These are phyloP conservation scores for Elongisporangium anandrum DNA, from an alignment of 352 stramenopile species.

Conservation along the genomic window DNA sequence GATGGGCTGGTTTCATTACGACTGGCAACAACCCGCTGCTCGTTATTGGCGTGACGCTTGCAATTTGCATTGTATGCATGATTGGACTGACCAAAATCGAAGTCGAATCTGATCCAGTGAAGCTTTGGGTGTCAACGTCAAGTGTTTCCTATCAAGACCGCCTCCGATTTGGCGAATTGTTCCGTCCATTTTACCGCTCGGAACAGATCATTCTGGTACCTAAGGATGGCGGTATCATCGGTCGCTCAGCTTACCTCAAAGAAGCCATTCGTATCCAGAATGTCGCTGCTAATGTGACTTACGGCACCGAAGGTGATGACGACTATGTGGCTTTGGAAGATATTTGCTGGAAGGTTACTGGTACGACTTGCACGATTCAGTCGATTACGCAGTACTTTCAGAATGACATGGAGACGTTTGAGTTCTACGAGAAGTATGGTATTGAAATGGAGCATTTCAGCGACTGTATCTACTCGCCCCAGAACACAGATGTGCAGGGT, in stretches of 20 bases:
- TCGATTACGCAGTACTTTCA: constrained; percentile 69
- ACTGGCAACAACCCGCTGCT: constrained; percentile 15
- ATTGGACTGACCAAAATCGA: constrained; percentile 27
- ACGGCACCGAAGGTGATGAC: constrained; percentile 5
- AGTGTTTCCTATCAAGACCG: constrained; percentile 43
- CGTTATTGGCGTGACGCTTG: constrained; percentile 17
- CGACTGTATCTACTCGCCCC: constrained; percentile 37
- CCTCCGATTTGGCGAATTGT: constrained; percentile 40
- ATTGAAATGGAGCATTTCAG: constrained; percentile 36
- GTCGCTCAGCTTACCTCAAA: constrained; percentile 29
- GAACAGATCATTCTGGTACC: constrained; percentile 49
- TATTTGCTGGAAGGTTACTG: constrained; percentile 51
- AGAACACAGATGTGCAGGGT: constrained; percentile 21
- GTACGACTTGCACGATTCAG: constrained; percentile 45
- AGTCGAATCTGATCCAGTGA: constrained; percentile 45
- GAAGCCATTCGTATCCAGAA: constrained; percentile 50
- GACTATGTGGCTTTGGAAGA: constrained; percentile 29
- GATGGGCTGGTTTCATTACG: constrained; percentile 34
- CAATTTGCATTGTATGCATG: constrained; percentile 11
- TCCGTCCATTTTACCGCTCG: constrained; percentile 53
- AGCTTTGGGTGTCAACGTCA: constrained; percentile 44
- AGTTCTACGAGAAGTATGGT: constrained; percentile 43
- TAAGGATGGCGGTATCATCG: constrained; percentile 41
- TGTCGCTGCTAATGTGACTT: constrained; percentile 15
- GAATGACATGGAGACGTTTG: constrained; percentile 52